These are phyloP conservation scores for Monilinia vaccinii-corymbosi DNA, from an alignment of 2,329 filamentous ascomycete species.

Conservation along the genomic window DNA sequence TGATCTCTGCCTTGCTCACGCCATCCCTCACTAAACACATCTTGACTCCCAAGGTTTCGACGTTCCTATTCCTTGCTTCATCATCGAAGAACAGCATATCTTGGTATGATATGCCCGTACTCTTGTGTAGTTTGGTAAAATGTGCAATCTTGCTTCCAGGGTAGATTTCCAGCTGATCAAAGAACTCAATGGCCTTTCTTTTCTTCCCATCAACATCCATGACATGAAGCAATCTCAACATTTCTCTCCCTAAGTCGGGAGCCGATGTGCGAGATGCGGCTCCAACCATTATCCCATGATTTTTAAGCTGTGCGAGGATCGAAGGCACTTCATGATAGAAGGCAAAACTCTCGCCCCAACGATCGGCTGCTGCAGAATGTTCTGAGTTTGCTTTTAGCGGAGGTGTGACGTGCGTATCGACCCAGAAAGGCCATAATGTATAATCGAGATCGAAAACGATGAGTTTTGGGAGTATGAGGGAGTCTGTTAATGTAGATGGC, in stretches of 20 bases:
- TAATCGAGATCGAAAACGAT: constrained; percentile 96
- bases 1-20: constrained; percentile 66
- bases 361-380: constrained; percentile 40
- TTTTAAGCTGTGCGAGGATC: constrained; percentile 49
- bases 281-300: constrained; percentile 46
- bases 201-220: constrained; percentile 28
- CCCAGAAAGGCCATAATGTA: constrained; percentile 98
- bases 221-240: constrained; percentile 66
- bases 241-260: constrained; percentile 69
- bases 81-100: constrained; percentile 98
- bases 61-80: constrained; percentile 77
- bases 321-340: constrained; percentile 64
- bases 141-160: constrained; percentile 79
- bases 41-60: constrained; percentile 57
- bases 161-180: constrained; percentile 57
- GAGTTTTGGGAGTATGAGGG: constrained; percentile 40
- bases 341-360: constrained; percentile 54
- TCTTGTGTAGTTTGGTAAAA: constrained; percentile 63
- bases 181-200: constrained; percentile 45
- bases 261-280: constrained; percentile 75
- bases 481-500: constrained; percentile 24
- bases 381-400: constrained; percentile 49
- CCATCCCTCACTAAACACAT: constrained; percentile 74
- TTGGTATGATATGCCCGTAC: constrained; percentile 61
- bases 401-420: constrained; percentile 79